These are phyloP conservation scores for Sodiomyces alkalinus DNA, from an alignment of 2,329 filamentous ascomycete species.

Conservation along the genomic window DNA sequence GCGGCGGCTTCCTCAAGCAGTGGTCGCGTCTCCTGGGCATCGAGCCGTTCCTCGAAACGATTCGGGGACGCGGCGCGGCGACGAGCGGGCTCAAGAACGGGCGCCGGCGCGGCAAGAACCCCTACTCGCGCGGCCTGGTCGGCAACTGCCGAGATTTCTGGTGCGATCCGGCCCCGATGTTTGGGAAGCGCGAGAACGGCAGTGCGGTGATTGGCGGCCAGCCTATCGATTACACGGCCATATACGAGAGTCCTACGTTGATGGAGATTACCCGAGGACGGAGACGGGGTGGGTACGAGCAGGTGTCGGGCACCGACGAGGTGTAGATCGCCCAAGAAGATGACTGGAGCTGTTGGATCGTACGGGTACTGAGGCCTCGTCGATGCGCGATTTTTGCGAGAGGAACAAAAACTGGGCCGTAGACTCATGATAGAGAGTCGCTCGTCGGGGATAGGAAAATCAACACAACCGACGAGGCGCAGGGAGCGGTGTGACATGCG, in stretches of 20 bases:
- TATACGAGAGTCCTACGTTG: constrained; percentile 72
- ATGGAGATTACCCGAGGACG: constrained; percentile 39
- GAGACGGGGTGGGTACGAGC: constrained; percentile 46
- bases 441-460: too few species aligned
- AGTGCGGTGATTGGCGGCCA: constrained; percentile 63
- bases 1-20: constrained; percentile 54
- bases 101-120: constrained; percentile 53
- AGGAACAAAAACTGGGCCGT: too few species aligned
- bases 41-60: constrained; percentile 87
- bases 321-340: too few species aligned
- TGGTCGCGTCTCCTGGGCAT: constrained; percentile 80
- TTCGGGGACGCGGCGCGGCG: constrained; percentile 66
- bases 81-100: constrained; percentile 24
- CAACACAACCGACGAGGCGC: too few species aligned
- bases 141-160: constrained; percentile 94
- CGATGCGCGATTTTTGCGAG: too few species aligned
- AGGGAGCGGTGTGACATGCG: too few species aligned
- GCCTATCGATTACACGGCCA: constrained; percentile 67
- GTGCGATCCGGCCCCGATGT: constrained; percentile 75
- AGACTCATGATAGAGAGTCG: too few species aligned
- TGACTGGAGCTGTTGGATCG: too few species aligned
- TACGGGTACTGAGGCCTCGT: too few species aligned
- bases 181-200: constrained; percentile 60
- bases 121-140: constrained; percentile 70
- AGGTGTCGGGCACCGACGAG: constrained; percentile 42